Evolutionary conservation across 371 early-diverging fungal genomes (phyloP).

Genomic region (Chytridium lagenaria): DNA sequence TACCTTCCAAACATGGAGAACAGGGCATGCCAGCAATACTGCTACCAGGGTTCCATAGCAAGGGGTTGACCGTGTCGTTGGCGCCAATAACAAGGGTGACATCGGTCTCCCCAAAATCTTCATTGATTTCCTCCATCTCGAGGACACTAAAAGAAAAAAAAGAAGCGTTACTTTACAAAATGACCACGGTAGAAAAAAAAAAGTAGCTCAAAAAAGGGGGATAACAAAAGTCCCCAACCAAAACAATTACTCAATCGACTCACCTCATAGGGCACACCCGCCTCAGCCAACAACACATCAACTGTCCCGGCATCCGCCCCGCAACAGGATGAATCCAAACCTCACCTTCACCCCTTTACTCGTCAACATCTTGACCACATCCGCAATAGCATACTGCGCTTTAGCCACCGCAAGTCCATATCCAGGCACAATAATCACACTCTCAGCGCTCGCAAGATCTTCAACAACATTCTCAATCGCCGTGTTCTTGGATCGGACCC

Average conservation of each 20-base stretch:
- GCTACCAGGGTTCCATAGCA: conserved; percentile 37
- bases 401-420: conserved; percentile 49
- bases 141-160: conserved; percentile 25
- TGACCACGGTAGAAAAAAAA: too few species aligned
- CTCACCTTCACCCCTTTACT: conserved; percentile 35
- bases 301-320: conserved; percentile 48
- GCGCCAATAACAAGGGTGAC: conserved; percentile 47
- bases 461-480: conserved; percentile 31
- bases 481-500: conserved; percentile 31
- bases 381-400: conserved; percentile 46
- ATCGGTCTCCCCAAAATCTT: conserved; percentile 44
- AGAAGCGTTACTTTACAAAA: conserved; percentile 4
- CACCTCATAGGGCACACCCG: conserved; percentile 44
- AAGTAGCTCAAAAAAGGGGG: neutral
- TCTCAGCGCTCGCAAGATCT: conserved; percentile 36
- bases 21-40: conserved; percentile 49
- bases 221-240: conserved; percentile 13
- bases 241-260: too few species aligned
- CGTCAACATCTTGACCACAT: conserved; percentile 38
- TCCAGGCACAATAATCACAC: conserved; percentile 45
- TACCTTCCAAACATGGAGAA: conserved; percentile 48
- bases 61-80: conserved; percentile 49
- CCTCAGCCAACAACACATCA: conserved; percentile 46
- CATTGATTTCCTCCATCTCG: conserved; percentile 51
- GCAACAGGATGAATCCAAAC: conserved; percentile 50